Evolutionary conservation across 208 protist genomes (phyloP), one percentile per base, ranked within the genome.

Genomic region (Wallacemonas sp.): DNA sequence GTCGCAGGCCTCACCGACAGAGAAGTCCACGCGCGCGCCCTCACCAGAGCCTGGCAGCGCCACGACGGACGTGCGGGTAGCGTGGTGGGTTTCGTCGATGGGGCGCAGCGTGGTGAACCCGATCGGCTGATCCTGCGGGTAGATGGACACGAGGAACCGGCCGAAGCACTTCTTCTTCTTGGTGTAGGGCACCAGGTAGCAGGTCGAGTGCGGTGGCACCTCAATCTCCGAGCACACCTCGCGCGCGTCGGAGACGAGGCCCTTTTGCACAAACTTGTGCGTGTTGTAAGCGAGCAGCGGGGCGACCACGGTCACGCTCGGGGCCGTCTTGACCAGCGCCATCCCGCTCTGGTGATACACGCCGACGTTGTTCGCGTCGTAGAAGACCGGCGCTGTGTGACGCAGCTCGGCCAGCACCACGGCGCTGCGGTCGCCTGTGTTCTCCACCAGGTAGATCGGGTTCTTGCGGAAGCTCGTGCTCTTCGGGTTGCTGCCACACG

Each of bases 391-490:
- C 12, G 74, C 54, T 16, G 65, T 78, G 75, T 92, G 90, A 46
- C 83, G 83, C 46, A 96, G 67, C 62, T 96, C 87, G 5, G 82
- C 67, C n/a, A 96, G 62, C 38, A 96, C 76, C 1, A 70, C 80
- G 11, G 78, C 81, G 2, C 86, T 66, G 7, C 87, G 82, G 2
- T 79, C 81, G 61, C 83, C 73, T 55, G 79, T 92, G 74, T 96
- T 96, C 72, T 96, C 85, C 41, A 96, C 65, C 10, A 92, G 32
- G 71, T 82, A 96, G 59, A 96, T 93, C 3, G 91, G 87, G 68
- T 96, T 96, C 72, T 87, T 91, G 39, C 90, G 87, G 77, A 93
- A 96, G 44, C 64, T 82, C 2, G 90, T 92, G 63, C 81, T 86
- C 72, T 84, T 91, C 32, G 90, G 79, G 71, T 88, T 92, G 52